These are phyloP conservation scores for Santalum album DNA, from an alignment of 164 flowering plant genomes.

Conservation along the genomic window DNA sequence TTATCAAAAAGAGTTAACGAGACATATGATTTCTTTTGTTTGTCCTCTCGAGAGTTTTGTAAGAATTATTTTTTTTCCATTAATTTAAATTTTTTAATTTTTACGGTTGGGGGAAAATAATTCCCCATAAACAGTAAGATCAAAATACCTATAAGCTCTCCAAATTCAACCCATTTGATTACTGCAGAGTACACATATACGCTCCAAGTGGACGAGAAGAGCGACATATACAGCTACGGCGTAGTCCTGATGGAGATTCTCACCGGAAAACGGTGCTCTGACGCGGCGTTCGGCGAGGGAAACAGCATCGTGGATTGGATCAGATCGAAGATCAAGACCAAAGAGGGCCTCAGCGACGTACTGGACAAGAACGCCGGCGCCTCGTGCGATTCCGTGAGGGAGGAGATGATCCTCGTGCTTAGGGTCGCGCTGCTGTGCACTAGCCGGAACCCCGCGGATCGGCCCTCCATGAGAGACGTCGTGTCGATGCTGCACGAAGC, in stretches of 20 bases:
- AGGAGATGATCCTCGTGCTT: constrained; percentile 81
- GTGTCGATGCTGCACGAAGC: constrained; percentile 90
- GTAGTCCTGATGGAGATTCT: constrained; percentile 85
- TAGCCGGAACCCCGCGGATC: constrained; percentile 67
- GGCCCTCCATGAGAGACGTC: constrained; percentile 97
- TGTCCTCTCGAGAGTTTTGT: no score
- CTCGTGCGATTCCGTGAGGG: constrained; percentile 52
- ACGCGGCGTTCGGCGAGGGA: constrained; percentile 86
- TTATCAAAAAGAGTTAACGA: no score
- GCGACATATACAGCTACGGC: constrained; percentile 92
- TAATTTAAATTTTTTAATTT: no score
- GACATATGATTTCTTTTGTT: no score
- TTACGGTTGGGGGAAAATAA: no score
- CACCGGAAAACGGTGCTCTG: constrained; percentile 75
- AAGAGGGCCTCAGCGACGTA: constrained; percentile 50
- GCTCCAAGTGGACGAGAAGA: constrained; percentile 93
- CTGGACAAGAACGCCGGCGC: constrained; percentile 86
- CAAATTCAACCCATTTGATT: no score
- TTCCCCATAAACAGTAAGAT: no score
- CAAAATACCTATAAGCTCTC: no score
- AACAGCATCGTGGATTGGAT: constrained; percentile 97
- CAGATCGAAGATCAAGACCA: constrained; percentile 51
- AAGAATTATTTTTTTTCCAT: no score
- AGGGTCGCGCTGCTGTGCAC: constrained; percentile 89
- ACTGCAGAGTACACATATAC: constrained; percentile 88